Base-by-base conservation (phyloP, 148 eudicot species). In the Salicornia ramosissima region DNA sequence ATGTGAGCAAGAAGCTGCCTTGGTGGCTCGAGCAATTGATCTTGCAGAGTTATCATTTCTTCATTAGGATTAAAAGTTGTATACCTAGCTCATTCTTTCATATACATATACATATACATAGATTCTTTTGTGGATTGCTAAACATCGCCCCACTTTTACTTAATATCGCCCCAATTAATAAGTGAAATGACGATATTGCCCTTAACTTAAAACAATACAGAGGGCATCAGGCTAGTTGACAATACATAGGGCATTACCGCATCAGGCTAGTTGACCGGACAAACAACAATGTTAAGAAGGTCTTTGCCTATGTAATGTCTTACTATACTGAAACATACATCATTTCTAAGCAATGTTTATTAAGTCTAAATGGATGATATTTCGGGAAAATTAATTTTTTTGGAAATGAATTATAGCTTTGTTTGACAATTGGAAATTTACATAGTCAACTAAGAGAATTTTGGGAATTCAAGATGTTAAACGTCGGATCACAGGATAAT, bases 41-140 rank as follows among this genome's bases (percentile, higher is more conserved):
- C 86, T 89, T 30, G 97, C 96, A 0, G 97, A 91, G 84, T 91
- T 92, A 2, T 84, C 96, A 1, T 91, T 91, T 72, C 72, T 89
- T 43, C 81, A 81, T 4, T 75, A 81, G 19, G 55, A 65, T 10
- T 69, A 70, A 34, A 28, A 47, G 56, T 33, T 34, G 24, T 18
- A 12, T 28, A 56, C 57, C 10, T 53, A 12, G 10, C 6, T 52
- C 29, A 24, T 53, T 21, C 14, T 22, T 21, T 53, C 40, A 36
- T 36, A 36, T 8, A 3, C 40, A 36, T 36, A 36, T 8, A 3
- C n/a, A n/a, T n/a, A n/a, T n/a, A n/a, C n/a, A n/a, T n/a, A n/a
- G n/a, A n/a, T n/a, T n/a, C n/a, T n/a, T n/a, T n/a, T n/a, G n/a
- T 43, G 34, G 64, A 47, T n/a, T 2, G 10, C 6, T 39, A 33